Base-by-base conservation (phyloP, 768 basidiomycete species). In the Saitozyma sp. region DNA sequence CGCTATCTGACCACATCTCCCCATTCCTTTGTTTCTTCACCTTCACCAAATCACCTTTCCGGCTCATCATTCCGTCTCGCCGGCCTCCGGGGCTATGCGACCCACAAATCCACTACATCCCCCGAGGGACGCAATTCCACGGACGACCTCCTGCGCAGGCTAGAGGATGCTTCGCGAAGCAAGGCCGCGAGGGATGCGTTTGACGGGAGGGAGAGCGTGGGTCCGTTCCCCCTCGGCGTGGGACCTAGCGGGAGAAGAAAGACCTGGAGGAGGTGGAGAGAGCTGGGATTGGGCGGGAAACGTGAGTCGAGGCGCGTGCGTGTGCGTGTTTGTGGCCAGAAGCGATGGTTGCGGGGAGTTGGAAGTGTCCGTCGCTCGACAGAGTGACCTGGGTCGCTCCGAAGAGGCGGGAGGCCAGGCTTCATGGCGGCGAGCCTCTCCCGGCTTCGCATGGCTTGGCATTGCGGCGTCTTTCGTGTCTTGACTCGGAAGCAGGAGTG, bases 151-250 rank as follows among this genome's bases (percentile, higher is more conserved):
- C 48, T 65, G 11, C 49, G 59, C 17, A 50, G 54, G 19, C 49
- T 65, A 16, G 59, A 61, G 17, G 48, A 58, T 9, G 56, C 52
- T 2, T 19, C 64, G 38, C 20, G 56, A 17, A 8, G 41, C 10
- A n/a, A 20, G n/a, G 49, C 29, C 9, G 56, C 43, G 41, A 41
- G 50, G 29, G 53, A 49, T n/a, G 54, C 61, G 37, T 63, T 69
- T 62, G 58, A 59, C 29, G 67, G 67, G 8, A 39, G 17, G 16
- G 66, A 65, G 50, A 64, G 55, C 17, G 71, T 77, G 0, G 76
- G 78, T 20, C 78, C 78, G 40, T 76, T 79, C 57, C 75, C 75
- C 9, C 62, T 79, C 17, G 78, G 78, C 37, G 74, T 76, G n/a
- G 78, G 78, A 46, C 53, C 72, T 4, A 66, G 72, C 63, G 75